These are phyloP conservation scores for Solanum hybrid DNA, from an alignment of 305 asterid species.

Conservation along the genomic window DNA sequence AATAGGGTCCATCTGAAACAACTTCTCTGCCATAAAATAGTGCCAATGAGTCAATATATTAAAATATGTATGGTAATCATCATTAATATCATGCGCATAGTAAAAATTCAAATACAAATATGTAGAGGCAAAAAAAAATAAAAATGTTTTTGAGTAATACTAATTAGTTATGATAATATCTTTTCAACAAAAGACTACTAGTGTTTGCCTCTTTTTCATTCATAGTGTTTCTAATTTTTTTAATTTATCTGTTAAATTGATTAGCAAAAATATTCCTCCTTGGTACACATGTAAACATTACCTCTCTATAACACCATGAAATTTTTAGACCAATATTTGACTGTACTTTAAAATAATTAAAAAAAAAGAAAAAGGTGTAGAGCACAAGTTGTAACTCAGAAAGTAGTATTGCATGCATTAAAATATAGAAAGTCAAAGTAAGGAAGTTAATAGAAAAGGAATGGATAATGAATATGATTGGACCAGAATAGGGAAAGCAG, in stretches of 20 bases:
- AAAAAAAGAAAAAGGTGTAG: too few relatives aligned
- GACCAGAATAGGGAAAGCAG: background rate
- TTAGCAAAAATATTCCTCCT: background rate
- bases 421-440: background rate
- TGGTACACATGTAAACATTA: background rate
- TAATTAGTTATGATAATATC: background rate
- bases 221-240: background rate
- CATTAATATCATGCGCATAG: background rate
- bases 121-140: background rate
- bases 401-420: background rate
- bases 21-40: too few relatives aligned
- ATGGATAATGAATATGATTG: background rate
- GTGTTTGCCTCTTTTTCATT: background rate
- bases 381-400: background rate
- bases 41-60: too few relatives aligned
- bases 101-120: background rate
- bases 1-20: too few relatives aligned
- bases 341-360: too few relatives aligned
- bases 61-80: background rate
- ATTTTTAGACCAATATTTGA: background rate
- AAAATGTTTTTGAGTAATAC: background rate
- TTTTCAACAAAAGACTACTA: background rate
- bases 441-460: background rate
- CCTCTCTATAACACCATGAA: background rate
- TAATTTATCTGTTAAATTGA: background rate